Base-by-base conservation (phyloP, 371 early-diverging fungal species). In the Actinomucor elegans region DNA sequence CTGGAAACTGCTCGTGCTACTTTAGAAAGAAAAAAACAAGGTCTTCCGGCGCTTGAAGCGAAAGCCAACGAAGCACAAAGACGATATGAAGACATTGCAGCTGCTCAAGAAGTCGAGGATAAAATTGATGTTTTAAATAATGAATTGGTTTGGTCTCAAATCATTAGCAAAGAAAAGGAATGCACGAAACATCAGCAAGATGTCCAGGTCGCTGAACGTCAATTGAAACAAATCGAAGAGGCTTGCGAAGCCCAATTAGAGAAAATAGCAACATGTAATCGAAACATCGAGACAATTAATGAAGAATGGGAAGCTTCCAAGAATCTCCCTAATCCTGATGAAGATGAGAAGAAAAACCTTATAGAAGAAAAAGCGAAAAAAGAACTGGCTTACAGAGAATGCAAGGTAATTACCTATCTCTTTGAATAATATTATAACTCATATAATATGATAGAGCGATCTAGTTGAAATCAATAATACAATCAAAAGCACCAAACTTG, bases 81-180 rank as follows among this genome's bases (percentile, higher is more conserved):
- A 27, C 70, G 75, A 14, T 81, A 80, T 44, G 70, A 86, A 49
- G 84, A 90, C 41, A 77, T 90, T 67, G 67, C 84, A 33, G 75
- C 79, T 32, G 86, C 86, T 0, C 77, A 84, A 29, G 73, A 86
- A 27, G 59, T 91, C 8, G 86, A 90, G 26, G 47, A 76, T 23
- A 58, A 69, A 26, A 70, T 93, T 26, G 79, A 84, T 4, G 59
- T 53, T 0, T 57, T 88, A 26, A 84, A 86, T 56, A 79, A 87
- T 29, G 81, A 91, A 67, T 57, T 88, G 53, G 90, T 87, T 0
- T 94, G 94, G 94, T 79, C 89, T 11, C 80, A 85, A 43, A 82
- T 90, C 18, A 68, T 70, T 45, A 14, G 17, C 26, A 82, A 80
- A 49, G 89, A 85, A 31, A 62, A 75, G 34, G 86, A 87, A 47